Evolutionary conservation across 306 rosid species (phyloP).

Genomic region (Acmispon strigosus): DNA sequence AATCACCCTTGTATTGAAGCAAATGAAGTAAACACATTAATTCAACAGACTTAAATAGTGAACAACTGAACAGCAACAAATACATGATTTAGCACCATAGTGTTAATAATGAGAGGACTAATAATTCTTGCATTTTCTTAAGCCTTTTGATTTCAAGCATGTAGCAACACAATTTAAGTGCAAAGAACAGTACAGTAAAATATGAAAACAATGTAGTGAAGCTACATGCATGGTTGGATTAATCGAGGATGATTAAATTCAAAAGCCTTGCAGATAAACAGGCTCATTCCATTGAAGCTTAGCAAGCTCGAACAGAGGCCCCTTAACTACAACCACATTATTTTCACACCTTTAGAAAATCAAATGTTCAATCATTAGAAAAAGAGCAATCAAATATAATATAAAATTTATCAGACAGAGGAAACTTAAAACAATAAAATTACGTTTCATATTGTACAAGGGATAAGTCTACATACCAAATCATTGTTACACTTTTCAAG

Average conservation of each 20-base stretch:
- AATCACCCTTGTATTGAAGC: background rate
- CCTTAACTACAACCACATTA: background rate
- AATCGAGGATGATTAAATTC: background rate
- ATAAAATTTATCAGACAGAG: background rate
- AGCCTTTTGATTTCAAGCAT: constrained; percentile 13
- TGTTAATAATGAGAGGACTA: background rate
- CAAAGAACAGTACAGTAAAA: background rate
- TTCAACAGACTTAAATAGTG: background rate
- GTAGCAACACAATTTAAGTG: background rate
- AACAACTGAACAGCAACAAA: constrained; percentile 4
- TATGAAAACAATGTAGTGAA: background rate
- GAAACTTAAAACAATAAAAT: background rate
- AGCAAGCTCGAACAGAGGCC: background rate
- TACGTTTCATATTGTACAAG: background rate
- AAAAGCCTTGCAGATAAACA: background rate
- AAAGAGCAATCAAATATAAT: background rate
- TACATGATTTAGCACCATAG: constrained; percentile 15
- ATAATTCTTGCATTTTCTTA: background rate
- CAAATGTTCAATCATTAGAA: background rate
- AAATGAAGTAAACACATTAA: background rate
- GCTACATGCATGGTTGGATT: background rate
- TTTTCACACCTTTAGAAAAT: background rate
- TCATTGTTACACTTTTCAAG: constrained; percentile 89
- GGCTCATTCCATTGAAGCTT: background rate
- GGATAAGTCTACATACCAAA: constrained; percentile 53